Evolutionary conservation across 768 basidiomycete genomes (phyloP).

Genomic region (Boletus fagicola): DNA sequence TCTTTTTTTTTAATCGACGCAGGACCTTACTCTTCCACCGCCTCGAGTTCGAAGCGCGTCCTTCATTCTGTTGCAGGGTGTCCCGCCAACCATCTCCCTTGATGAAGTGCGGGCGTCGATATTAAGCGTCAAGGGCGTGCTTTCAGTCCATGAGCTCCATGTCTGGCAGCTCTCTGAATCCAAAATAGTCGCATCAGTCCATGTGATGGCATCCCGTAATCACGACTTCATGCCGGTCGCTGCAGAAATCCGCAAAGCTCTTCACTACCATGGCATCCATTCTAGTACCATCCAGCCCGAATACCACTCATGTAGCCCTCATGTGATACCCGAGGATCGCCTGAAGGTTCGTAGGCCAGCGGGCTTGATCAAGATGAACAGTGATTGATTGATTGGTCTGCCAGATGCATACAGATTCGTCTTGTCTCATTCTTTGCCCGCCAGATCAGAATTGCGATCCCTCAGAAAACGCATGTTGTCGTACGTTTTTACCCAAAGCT

Average conservation of each 20-base stretch:
- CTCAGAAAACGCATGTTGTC: conserved; percentile 73
- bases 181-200: conserved; percentile 94
- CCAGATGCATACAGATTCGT: conserved; percentile 51
- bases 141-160: conserved; percentile 88
- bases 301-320: conserved; percentile 46
- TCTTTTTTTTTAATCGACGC: background rate
- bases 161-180: conserved; percentile 97
- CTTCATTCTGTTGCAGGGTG: conserved; percentile 93
- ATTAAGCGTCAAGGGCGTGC: conserved; percentile 75
- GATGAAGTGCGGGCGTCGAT: conserved; percentile 88
- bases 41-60: conserved; percentile 78
- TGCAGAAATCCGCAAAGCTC: conserved; percentile 72
- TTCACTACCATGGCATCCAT: conserved; percentile 93
- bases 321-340: conserved; percentile 42
- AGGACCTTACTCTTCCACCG: conserved; percentile 12
- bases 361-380: background rate
- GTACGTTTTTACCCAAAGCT: conserved; percentile 44
- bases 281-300: conserved; percentile 95
- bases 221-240: conserved; percentile 92
- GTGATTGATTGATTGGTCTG: conserved; percentile 5
- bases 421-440: conserved; percentile 73
- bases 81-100: conserved; percentile 84
- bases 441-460: conserved; percentile 66
- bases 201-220: conserved; percentile 79
- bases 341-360: conserved; percentile 42